These are phyloP conservation scores for Hapsidospora chrysogenum DNA, from an alignment of 495 filamentous ascomycete genomes.

Conservation along the genomic window DNA sequence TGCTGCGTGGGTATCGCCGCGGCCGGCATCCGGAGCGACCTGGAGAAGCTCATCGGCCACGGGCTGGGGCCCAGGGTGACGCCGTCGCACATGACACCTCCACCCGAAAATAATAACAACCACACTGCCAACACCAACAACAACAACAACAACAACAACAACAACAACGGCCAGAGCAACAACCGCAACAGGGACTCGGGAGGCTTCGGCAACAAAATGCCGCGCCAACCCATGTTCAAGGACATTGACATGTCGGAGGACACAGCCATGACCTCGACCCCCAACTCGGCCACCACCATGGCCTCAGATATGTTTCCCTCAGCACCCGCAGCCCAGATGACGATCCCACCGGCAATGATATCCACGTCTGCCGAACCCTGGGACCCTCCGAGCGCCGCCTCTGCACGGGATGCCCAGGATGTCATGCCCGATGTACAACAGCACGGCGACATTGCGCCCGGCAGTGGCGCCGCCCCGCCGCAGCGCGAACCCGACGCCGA, in stretches of 20 bases:
- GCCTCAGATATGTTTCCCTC: background rate
- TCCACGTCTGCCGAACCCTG: background rate
- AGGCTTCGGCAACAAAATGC: background rate
- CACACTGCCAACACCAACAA: background rate
- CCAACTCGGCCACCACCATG: background rate
- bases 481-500: background rate
- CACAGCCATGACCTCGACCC: background rate
- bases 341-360: background rate
- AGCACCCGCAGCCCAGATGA: background rate
- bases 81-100: background rate
- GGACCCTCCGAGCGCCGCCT: background rate
- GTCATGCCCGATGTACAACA: background rate
- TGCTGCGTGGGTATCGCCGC: conserved; percentile 1
- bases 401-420: background rate
- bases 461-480: background rate
- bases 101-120: background rate
- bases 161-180: background rate
- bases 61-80: background rate
- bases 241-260: background rate
- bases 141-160: background rate
- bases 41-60: conserved; percentile 2
- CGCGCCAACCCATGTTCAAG: background rate
- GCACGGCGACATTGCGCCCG: background rate
- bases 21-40: background rate
- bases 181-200: background rate